A percentile compares a stretch with the other conserved stretches of the same genome.
Evolutionary conservation across 768 basidiomycete species (phyloP).

Genomic region (Cystobasidiopsis lactophilus): DNA sequence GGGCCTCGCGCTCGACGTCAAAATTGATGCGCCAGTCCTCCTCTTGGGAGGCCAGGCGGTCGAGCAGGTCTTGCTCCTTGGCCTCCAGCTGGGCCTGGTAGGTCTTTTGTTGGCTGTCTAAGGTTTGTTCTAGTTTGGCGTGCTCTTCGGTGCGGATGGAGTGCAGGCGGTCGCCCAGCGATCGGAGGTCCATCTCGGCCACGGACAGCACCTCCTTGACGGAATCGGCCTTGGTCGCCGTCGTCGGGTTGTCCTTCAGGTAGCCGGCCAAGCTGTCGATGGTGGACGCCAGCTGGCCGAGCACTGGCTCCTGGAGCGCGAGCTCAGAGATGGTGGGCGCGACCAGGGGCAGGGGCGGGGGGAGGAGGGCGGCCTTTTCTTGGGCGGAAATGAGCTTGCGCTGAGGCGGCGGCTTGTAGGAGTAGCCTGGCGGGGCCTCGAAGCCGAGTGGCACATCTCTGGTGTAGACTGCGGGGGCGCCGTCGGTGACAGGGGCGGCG

Average conservation of each 20-base stretch:
- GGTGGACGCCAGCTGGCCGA: slow-evolving; percentile 70
- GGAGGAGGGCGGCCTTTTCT: slow-evolving; percentile 12
- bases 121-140: slow-evolving; percentile 36
- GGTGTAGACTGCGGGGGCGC: slow-evolving; percentile 22
- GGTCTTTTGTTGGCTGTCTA: slow-evolving; percentile 67
- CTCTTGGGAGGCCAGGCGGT: slow-evolving; percentile 64
- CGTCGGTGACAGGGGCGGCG: slow-evolving; percentile 21
- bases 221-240: slow-evolving; percentile 35
- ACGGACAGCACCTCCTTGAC: slow-evolving; percentile 53
- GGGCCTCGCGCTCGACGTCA: slow-evolving; percentile 48
- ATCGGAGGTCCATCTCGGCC: slow-evolving; percentile 58
- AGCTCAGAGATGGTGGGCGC: slow-evolving; percentile 58
- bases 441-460: slow-evolving; percentile 56
- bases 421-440: slow-evolving; percentile 78
- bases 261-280: slow-evolving; percentile 79
- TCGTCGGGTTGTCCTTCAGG: slow-evolving; percentile 31
- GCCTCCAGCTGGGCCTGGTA: slow-evolving; percentile 61
- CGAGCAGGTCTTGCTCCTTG: slow-evolving; percentile 62
- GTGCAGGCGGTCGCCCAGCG: slow-evolving; percentile 53
- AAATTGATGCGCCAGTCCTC: slow-evolving; percentile 62
- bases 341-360: slow-evolving; percentile 43
- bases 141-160: slow-evolving; percentile 61
- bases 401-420: slow-evolving; percentile 35
- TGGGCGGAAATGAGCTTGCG: slow-evolving; percentile 23
- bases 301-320: slow-evolving; percentile 62